A percentile compares a stretch with the other conserved stretches of the same genome.
These are phyloP conservation scores for Trypanosoma avium DNA, from an alignment of 208 protist genomes.

Conservation along the genomic window DNA sequence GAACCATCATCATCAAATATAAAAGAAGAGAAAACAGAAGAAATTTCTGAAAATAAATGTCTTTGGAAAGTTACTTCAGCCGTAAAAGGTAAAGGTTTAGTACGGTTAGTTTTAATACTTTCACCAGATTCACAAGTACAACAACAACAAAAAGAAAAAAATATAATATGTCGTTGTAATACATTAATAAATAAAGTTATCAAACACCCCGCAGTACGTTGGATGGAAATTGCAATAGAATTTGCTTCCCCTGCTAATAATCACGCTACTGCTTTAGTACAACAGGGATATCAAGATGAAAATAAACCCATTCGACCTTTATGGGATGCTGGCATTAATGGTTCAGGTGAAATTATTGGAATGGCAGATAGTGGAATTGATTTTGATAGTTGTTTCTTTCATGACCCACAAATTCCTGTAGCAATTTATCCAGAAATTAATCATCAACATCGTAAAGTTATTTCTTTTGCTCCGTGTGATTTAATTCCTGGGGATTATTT, in stretches of 20 bases:
- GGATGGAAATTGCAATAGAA: constrained; percentile 50
- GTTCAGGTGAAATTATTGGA: constrained; percentile 77
- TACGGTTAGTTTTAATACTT: constrained; percentile 16
- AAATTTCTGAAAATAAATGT: neutral
- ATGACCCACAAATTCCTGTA: constrained; percentile 47
- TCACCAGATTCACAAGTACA: too few relatives aligned
- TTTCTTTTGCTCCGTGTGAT: constrained; percentile 58
- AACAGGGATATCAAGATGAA: constrained; percentile 28
- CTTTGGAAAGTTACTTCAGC: constrained; percentile 13
- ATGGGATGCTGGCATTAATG: constrained; percentile 68
- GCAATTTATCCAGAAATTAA: constrained; percentile 72
- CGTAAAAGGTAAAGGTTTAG: constrained; percentile 8
- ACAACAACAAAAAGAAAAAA: neutral
- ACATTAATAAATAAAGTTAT: constrained; percentile 29
- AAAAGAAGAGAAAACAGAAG: neutral
- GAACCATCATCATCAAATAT: neutral
- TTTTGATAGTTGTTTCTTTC: constrained; percentile 86
- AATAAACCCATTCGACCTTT: constrained; percentile 31
- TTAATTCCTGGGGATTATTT: constrained; percentile 8
- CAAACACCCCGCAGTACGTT: constrained; percentile 62
- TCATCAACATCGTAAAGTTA: constrained; percentile 79
- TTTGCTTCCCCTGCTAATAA: constrained; percentile 38
- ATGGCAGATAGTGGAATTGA: constrained; percentile 89
- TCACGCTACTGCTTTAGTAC: constrained; percentile 35
- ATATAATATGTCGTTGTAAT: constrained; percentile 11